These are phyloP conservation scores for Cicer arietinum DNA, from an alignment of 306 rosid species.

Conservation along the genomic window DNA sequence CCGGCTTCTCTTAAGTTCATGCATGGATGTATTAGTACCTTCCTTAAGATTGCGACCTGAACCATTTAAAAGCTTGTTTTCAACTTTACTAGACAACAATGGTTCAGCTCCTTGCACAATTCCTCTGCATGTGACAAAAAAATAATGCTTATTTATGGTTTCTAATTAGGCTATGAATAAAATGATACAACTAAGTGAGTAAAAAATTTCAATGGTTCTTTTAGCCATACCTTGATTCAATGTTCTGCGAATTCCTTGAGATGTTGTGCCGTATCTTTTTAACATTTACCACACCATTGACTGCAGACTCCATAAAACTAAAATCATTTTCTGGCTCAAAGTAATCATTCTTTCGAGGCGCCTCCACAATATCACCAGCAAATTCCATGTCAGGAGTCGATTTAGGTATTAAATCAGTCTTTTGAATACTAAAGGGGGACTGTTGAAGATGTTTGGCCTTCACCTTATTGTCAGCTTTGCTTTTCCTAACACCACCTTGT, in stretches of 20 bases:
- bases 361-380: conserved; percentile 55
- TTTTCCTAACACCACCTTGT: conserved; percentile 72
- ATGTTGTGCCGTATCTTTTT: conserved; percentile 62
- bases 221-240: conserved; percentile 72
- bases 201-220: conserved; percentile 1
- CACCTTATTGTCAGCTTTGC: conserved; percentile 60
- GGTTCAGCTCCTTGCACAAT: conserved; percentile 59
- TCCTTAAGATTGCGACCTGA: conserved; percentile 61
- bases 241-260: conserved; percentile 70
- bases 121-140: conserved; percentile 57
- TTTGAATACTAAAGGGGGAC: conserved; percentile 60
- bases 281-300: conserved; percentile 53
- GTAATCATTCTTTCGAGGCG: conserved; percentile 62
- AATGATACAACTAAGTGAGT: background rate
- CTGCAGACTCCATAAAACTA: conserved; percentile 50
- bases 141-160: conserved; percentile 9
- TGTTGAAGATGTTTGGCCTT: conserved; percentile 74
- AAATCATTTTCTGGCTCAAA: conserved; percentile 80
- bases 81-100: conserved; percentile 62
- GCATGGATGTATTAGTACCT: conserved; percentile 55
- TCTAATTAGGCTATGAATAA: conserved; percentile 10
- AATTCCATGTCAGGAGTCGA: conserved; percentile 51
- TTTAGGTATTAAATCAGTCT: conserved; percentile 57
- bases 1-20: conserved; percentile 75
- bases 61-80: conserved; percentile 62